Percentiles rank a stretch among this genome's conserved stretches.
phyloP scores from a whole-genome alignment of 2,329 filamentous ascomycete genomes.

The Aspergillus novoparasiticus region DNA sequence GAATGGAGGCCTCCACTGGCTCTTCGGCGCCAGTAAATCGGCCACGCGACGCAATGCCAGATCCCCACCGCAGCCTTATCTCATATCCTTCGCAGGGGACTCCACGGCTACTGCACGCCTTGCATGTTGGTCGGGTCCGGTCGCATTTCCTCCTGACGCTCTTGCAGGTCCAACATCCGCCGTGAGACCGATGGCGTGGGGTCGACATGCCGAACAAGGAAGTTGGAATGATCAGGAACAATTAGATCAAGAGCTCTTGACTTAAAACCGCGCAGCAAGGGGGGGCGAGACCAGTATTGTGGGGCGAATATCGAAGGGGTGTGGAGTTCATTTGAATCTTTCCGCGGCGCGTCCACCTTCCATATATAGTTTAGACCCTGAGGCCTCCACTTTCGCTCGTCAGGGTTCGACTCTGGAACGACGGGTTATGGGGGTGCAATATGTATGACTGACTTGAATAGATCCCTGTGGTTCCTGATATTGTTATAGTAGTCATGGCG shows the following conservation, averaged over 20 bases:
- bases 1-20: conserved; percentile 27
- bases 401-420: too few relatives aligned
- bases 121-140: conserved; percentile 27
- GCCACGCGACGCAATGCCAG: conserved; percentile 36
- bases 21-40: conserved; percentile 33
- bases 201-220: conserved; percentile 32
- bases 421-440: not conserved
- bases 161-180: conserved; percentile 38
- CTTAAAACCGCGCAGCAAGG: not conserved
- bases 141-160: conserved; percentile 32
- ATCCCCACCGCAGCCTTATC: conserved; percentile 33
- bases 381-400: not conserved
- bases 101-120: conserved; percentile 26
- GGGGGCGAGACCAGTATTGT: conserved; percentile 6
- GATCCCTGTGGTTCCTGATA: not conserved
- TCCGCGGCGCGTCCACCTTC: conserved; percentile 19
- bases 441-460: not conserved
- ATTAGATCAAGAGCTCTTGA: conserved; percentile 11
- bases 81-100: conserved; percentile 34
- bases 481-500: not conserved
- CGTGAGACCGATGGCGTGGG: conserved; percentile 24
- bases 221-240: not conserved
- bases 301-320: not conserved
- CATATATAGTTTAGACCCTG: conserved; percentile 11
- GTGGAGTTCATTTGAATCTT: not conserved